These are phyloP conservation scores for Macrolepiota dolichaula DNA, from an alignment of 768 basidiomycete species.

Conservation along the genomic window DNA sequence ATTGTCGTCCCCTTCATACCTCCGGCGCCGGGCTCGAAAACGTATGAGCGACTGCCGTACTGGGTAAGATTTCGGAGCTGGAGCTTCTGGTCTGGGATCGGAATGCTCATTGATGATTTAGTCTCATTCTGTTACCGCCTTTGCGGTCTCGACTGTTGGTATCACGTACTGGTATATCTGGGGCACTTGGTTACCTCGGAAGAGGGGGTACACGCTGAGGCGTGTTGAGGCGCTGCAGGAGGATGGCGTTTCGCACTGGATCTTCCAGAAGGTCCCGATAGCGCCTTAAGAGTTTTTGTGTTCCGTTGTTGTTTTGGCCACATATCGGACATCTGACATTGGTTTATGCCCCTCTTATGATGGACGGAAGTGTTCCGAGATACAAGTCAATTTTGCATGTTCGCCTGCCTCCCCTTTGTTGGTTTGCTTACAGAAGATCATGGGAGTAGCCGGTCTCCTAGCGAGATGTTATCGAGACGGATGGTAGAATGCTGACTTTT, in stretches of 20 bases:
- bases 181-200: slow-evolving; percentile 46
- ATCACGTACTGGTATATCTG: slow-evolving; percentile 55
- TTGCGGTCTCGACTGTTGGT: slow-evolving; percentile 46
- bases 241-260: slow-evolving; percentile 56
- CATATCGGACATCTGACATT: too few relatives aligned
- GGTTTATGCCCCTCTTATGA: too few relatives aligned
- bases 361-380: too few relatives aligned
- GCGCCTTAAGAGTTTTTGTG: not conserved
- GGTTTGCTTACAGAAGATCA: too few relatives aligned
- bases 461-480: too few relatives aligned
- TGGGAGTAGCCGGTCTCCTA: too few relatives aligned
- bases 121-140: slow-evolving; percentile 48
- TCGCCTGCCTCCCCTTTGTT: too few relatives aligned
- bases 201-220: slow-evolving; percentile 45
- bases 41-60: slow-evolving; percentile 62
- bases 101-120: slow-evolving; percentile 17
- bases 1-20: slow-evolving; percentile 62
- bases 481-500: too few relatives aligned
- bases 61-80: slow-evolving; percentile 42
- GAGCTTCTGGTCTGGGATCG: not conserved
- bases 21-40: slow-evolving; percentile 44
- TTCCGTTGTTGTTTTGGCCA: not conserved
- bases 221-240: slow-evolving; percentile 46
- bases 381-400: too few relatives aligned
- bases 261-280: slow-evolving; percentile 37